phyloP scores from a whole-genome alignment of 2,329 filamentous ascomycete genomes.

The Ophiocordyceps camponoti-leonardi region DNA sequence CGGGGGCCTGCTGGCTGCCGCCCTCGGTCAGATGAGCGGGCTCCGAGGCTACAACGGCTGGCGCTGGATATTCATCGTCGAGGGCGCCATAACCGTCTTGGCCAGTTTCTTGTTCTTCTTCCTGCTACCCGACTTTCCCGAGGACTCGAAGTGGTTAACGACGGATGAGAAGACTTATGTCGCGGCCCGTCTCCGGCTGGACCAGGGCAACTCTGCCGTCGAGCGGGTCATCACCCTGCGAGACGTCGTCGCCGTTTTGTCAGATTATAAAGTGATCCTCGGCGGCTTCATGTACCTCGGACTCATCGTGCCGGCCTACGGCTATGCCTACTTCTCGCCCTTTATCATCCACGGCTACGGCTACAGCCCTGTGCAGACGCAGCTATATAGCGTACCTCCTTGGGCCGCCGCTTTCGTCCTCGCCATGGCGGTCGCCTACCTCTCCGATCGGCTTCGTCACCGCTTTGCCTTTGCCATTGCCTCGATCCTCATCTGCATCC shows the following conservation, averaged over 20 bases:
- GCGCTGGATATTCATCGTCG: slow-evolving; percentile 73
- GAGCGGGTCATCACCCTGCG: slow-evolving; percentile 41
- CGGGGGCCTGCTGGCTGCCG: slow-evolving; percentile 68
- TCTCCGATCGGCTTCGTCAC: slow-evolving; percentile 56
- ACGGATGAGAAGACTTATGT: slow-evolving; percentile 53
- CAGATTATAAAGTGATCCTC: slow-evolving; percentile 56
- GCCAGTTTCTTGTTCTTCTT: slow-evolving; percentile 49
- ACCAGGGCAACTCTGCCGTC: slow-evolving; percentile 49
- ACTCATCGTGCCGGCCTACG: slow-evolving; percentile 59
- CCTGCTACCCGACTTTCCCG: slow-evolving; percentile 56
- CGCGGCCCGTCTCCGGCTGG: slow-evolving; percentile 45
- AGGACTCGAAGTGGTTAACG: slow-evolving; percentile 55
- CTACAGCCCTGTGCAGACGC: slow-evolving; percentile 39
- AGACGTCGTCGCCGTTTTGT: slow-evolving; percentile 47
- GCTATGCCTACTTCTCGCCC: slow-evolving; percentile 63
- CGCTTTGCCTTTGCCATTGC: slow-evolving; percentile 58
- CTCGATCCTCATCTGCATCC: slow-evolving; percentile 50
- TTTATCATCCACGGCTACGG: slow-evolving; percentile 52
- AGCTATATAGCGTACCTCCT: slow-evolving; percentile 39
- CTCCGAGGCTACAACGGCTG: slow-evolving; percentile 52
- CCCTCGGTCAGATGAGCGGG: slow-evolving; percentile 76
- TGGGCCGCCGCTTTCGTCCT: slow-evolving; percentile 60
- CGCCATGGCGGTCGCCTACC: slow-evolving; percentile 54
- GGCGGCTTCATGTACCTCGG: slow-evolving; percentile 72
- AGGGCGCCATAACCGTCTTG: slow-evolving; percentile 47